Evolutionary conservation across 2,329 filamentous ascomycete species (phyloP).

Genomic region (Xylaria arbuscula): DNA sequence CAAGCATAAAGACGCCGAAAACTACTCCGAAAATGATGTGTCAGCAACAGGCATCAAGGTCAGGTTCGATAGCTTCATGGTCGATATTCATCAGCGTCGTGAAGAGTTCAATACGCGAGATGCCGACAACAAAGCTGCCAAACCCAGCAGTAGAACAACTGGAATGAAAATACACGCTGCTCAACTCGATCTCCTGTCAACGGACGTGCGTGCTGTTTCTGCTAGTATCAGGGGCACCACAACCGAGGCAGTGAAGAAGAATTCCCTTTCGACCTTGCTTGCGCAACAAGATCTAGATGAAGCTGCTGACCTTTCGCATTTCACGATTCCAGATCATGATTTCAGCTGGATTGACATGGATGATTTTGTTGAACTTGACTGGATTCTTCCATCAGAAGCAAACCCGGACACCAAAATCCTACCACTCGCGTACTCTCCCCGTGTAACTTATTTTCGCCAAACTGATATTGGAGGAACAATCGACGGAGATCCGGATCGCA

Average conservation of each 20-base stretch:
- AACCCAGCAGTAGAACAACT: constrained; percentile 82
- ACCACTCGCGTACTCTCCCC: constrained; percentile 90
- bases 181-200: constrained; percentile 89
- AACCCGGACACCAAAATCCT: constrained; percentile 95
- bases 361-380: constrained; percentile 97
- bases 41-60: constrained; percentile 97
- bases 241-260: constrained; percentile 76
- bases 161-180: constrained; percentile 96
- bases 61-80: constrained; percentile 94
- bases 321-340: constrained; percentile 95
- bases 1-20: constrained; percentile 96
- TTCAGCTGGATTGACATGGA: constrained; percentile 99
- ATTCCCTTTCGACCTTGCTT: constrained; percentile 62
- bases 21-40: constrained; percentile 79
- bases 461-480: constrained; percentile 89
- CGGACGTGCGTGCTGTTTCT: constrained; percentile 92
- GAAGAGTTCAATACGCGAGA: constrained; percentile 90
- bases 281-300: constrained; percentile 63
- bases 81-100: constrained; percentile 92
- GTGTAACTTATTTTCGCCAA: constrained; percentile 96
- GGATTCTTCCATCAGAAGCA: constrained; percentile 89
- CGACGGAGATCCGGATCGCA: constrained; percentile 81
- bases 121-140: constrained; percentile 77
- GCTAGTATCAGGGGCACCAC: constrained; percentile 87
- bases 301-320: constrained; percentile 81